A percentile compares a stretch with the other conserved stretches of the same genome.
Conservation (phyloP, 805 yeast species). For the Nakazawaea siamensis region DNA sequence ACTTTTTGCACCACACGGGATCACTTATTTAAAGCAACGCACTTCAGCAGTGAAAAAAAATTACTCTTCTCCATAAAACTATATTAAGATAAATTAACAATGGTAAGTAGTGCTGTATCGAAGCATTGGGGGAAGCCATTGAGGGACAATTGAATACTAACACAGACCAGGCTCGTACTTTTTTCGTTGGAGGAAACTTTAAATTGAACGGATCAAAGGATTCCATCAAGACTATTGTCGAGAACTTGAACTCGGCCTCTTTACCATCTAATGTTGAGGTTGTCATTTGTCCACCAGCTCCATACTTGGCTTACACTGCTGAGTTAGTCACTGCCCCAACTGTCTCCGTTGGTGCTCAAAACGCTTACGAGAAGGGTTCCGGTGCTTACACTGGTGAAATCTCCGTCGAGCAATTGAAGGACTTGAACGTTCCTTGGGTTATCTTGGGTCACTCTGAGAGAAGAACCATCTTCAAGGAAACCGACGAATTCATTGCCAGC, state of each 20-base stretch:
- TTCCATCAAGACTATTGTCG: conserved; percentile 78
- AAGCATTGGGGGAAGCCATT: too few relatives aligned
- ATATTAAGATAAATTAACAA: too few relatives aligned
- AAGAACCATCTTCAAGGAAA: conserved; percentile 86
- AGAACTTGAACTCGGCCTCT: conserved; percentile 69
- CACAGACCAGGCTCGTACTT: conserved; percentile 28
- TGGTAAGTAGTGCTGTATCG: too few relatives aligned
- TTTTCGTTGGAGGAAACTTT: conserved; percentile 99
- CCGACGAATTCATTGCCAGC: conserved; percentile 85
- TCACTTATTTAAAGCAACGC: too few relatives aligned
- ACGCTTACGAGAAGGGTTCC: conserved; percentile 75
- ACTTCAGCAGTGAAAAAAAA: too few relatives aligned
- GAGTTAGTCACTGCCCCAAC: conserved; percentile 58
- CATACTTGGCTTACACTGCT: conserved; percentile 77
- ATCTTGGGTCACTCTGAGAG: conserved; percentile 98
- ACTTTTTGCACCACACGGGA: too few relatives aligned
- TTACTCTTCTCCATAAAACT: too few relatives aligned
- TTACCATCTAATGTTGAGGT: conserved; percentile 80
- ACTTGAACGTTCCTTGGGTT: conserved; percentile 90
- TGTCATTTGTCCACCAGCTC: conserved; percentile 94
- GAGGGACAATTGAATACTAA: too few relatives aligned
- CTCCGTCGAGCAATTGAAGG: conserved; percentile 82
- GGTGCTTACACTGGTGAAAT: conserved; percentile 99
- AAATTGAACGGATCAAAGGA: conserved; percentile 94
- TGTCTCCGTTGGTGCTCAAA: conserved; percentile 85